A percentile compares a stretch with the other conserved stretches of the same genome.
These are phyloP conservation scores for Eucalyptus marginata DNA, from an alignment of 345 rosid species.

Conservation along the genomic window DNA sequence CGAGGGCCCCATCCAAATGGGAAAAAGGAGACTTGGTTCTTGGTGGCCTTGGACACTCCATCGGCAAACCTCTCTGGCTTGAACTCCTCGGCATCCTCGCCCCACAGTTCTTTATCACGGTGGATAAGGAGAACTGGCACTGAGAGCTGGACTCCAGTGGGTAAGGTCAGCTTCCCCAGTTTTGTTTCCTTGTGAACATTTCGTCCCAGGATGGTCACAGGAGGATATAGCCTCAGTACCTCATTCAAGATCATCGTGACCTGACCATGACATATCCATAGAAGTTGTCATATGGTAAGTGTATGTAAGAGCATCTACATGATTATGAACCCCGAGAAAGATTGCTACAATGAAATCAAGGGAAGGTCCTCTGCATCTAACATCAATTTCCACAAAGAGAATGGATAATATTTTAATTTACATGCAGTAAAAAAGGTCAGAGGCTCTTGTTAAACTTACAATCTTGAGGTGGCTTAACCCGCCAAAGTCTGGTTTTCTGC, in stretches of 20 bases:
- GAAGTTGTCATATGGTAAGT: background rate
- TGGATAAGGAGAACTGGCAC: slow-evolving; percentile 18
- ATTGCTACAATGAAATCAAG: background rate
- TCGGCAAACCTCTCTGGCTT: slow-evolving; percentile 52
- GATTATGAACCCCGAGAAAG: background rate
- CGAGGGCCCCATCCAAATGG: slow-evolving; percentile 60
- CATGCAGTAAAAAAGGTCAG: background rate
- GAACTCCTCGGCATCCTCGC: slow-evolving; percentile 48
- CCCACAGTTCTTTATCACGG: slow-evolving; percentile 31
- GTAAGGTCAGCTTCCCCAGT: slow-evolving; percentile 23
- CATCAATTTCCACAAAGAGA: too few species aligned
- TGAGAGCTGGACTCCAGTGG: slow-evolving; percentile 4
- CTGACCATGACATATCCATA: background rate
- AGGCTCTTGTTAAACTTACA: slow-evolving; percentile 8
- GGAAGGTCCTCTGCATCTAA: background rate
- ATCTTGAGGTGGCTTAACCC: slow-evolving; percentile 30
- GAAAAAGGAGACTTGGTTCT: slow-evolving; percentile 37
- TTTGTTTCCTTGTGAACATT: slow-evolving; percentile 6
- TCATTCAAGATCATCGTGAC: slow-evolving; percentile 35
- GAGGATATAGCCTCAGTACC: slow-evolving; percentile 35
- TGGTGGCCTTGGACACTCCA: slow-evolving; percentile 51
- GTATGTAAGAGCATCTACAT: background rate
- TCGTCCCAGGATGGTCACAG: background rate
- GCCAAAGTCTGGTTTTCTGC: slow-evolving; percentile 3
- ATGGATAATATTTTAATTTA: too few species aligned